Base-by-base conservation (phyloP, 805 yeast genomes). In the Yamadazyma tumulicola region DNA sequence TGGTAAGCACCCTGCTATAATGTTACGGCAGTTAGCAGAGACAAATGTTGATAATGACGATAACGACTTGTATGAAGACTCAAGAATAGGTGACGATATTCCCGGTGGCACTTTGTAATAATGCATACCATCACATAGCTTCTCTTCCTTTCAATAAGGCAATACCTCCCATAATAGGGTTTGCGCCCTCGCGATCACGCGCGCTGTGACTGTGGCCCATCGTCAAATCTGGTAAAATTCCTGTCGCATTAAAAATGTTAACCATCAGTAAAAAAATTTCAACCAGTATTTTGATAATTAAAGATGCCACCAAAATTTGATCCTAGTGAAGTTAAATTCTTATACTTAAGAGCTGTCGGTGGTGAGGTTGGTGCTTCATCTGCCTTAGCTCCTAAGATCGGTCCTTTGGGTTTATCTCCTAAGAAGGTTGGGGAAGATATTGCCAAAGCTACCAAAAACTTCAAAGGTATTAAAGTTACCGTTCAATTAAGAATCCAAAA, bases 371-470 rank as follows among this genome's bases (percentile, higher is more conserved):
- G 97, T 79, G 96, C 97, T 64, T 88, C 97, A 49, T 85, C 98
- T 55, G 96, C 98, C 55, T 85, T 93, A 65, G 98, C 98, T 60
- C 98, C 98, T 71, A 93, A 93, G 91, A 93, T 93, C 68, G 98
- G 98, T 86, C 98, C 98, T 60, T 86, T 93, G 69, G 98, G 98
- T 88, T 79, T 93, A 61, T 88, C 97, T 49, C 97, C 98, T 79
- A 93, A 91, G 95, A 91, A 93, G 84, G 96, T 93, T 67, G 98
- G 98, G 89, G 98, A 93, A 77, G 98, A 93, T 71, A 93, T 93
- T 64, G 98, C 98, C 71, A 93, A 93, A 84, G 98, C 98, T 71
- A 91, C 98, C 77, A 84, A 85, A 77, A 80, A 83, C 68, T 91
- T 81, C 94, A 93, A 93, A 79, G 98, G 98, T 81, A 91, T 93